Conservation (phyloP, 306 rosid genomes). For the Quercus variabilis region DNA sequence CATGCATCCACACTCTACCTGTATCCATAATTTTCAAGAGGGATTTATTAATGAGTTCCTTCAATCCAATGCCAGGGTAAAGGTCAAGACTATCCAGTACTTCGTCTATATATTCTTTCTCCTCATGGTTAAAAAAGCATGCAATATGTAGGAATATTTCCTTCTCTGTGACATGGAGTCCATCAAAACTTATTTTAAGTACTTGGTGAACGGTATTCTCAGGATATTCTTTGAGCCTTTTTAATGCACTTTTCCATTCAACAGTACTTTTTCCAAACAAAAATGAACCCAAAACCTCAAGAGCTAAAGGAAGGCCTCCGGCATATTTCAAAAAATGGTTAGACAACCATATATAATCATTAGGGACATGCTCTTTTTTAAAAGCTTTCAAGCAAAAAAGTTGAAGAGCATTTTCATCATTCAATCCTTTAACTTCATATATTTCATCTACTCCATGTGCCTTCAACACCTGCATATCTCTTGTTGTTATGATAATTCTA, state of each 20-base stretch:
- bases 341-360: neutral
- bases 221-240: neutral
- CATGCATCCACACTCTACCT: neutral
- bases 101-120: accelerated
- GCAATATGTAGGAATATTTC: neutral
- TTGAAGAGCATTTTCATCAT: neutral
- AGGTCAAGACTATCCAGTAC: neutral
- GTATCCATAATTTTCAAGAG: neutral
- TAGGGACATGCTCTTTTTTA: too few species aligned
- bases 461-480: neutral
- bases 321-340: neutral
- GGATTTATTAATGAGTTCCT: neutral
- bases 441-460: neutral
- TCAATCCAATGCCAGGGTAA: neutral
- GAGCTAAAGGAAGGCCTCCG: accelerated
- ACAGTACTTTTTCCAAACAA: neutral
- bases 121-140: neutral
- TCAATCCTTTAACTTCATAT: neutral
- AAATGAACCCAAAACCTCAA: neutral
- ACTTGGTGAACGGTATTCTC: too few species aligned
- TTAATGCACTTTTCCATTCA: neutral
- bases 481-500: neutral
- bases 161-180: neutral
- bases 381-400: neutral
- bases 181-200: neutral